Conservation (phyloP, 73 alveolate genomes). For the Tetrahymena elliotti region DNA sequence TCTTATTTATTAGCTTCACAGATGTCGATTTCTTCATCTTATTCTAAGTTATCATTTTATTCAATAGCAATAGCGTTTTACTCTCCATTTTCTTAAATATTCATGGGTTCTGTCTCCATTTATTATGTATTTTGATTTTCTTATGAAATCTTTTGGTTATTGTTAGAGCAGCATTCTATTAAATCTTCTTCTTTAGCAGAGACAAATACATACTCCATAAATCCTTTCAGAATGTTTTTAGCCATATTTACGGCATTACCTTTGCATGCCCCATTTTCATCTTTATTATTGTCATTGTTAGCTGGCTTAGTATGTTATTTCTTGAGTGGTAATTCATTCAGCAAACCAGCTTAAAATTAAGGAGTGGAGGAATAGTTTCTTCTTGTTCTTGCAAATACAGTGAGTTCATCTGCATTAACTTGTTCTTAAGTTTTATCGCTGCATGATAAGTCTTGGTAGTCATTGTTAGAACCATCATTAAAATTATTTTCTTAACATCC, state of each 20-base stretch:
- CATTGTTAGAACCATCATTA: neutral
- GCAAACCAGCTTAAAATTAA: neutral
- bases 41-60: neutral
- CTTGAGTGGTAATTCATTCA: neutral
- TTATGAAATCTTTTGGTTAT: neutral
- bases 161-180: neutral
- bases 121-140: neutral
- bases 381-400: neutral
- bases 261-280: neutral
- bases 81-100: neutral
- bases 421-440: neutral
- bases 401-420: neutral
- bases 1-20: neutral
- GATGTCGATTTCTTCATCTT: neutral
- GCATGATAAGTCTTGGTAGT: neutral
- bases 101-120: neutral
- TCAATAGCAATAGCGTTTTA: neutral
- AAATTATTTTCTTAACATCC: neutral
- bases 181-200: neutral
- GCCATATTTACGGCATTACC: neutral
- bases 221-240: neutral
- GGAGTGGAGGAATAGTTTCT: neutral
- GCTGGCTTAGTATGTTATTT: neutral
- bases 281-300: neutral
- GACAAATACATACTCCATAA: neutral